These are phyloP conservation scores for Dactylonectria estremocensis DNA, from an alignment of 2,329 filamentous ascomycete species.

Conservation along the genomic window DNA sequence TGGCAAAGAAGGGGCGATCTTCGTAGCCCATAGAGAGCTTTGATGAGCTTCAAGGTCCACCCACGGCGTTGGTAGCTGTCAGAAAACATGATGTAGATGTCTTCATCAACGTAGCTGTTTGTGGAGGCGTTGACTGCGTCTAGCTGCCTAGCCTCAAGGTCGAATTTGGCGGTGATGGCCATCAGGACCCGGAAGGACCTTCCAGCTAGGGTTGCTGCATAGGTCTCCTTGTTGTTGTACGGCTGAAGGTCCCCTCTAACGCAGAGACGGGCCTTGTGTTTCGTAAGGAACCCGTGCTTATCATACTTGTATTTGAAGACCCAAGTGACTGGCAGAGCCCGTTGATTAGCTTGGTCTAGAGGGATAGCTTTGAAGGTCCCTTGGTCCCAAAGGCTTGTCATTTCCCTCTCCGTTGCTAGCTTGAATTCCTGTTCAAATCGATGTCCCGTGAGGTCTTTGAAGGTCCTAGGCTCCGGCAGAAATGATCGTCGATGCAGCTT, in stretches of 20 bases:
- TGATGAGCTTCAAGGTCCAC: neutral
- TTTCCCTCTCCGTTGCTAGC: too few species aligned
- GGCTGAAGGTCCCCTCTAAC: constrained; percentile 28
- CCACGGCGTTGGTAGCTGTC: neutral
- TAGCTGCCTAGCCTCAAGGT: constrained; percentile 23
- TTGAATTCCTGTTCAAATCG: constrained; percentile 22
- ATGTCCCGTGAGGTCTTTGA: constrained; percentile 17
- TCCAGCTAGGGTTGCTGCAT: constrained; percentile 20
- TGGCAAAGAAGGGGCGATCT: constrained; percentile 7
- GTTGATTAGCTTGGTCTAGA: neutral
- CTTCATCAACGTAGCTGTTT: constrained; percentile 17
- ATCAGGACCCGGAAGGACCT: too few species aligned
- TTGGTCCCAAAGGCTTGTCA: neutral
- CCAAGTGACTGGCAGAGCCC: constrained; percentile 10
- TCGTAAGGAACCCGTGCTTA: constrained; percentile 21
- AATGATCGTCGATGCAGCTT: constrained; percentile 10
- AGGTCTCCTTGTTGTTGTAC: too few species aligned
- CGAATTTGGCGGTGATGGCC: constrained; percentile 19
- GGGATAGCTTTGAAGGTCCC: constrained; percentile 13
- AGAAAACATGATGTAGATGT: constrained; percentile 14
- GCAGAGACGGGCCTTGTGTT: constrained; percentile 14
- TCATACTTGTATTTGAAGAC: constrained; percentile 30
- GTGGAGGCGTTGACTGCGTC: constrained; percentile 31
- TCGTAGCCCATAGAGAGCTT: neutral
- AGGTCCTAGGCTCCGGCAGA: constrained; percentile 18